Evolutionary conservation across 2,329 filamentous ascomycete species (phyloP).

Genomic region (Biscogniauxia mediterranea): DNA sequence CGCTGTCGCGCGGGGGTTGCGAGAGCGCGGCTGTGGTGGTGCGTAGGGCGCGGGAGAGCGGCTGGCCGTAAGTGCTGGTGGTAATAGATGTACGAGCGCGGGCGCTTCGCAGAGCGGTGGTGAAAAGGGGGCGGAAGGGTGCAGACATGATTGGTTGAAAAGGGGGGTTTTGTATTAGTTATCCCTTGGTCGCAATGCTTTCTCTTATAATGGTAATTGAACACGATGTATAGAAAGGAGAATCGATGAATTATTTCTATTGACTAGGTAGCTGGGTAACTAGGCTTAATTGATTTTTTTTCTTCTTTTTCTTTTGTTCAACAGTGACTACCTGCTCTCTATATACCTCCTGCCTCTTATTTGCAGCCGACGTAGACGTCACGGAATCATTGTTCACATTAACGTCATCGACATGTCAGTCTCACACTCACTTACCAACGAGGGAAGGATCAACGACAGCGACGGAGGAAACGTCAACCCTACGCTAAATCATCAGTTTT

Average conservation of each 20-base stretch:
- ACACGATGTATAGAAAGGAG: too few relatives aligned
- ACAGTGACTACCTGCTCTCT: background rate
- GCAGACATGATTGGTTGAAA: background rate
- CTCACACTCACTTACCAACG: background rate
- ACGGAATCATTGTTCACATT: slow-evolving; percentile 1
- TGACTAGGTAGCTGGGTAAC: too few relatives aligned
- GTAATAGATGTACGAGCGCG: background rate
- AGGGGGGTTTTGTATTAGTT: background rate
- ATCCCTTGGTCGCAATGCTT: background rate
- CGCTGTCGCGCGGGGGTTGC: too few relatives aligned
- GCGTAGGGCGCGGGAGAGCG: background rate
- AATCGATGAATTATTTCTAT: too few relatives aligned
- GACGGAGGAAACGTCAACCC: background rate
- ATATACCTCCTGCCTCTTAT: background rate
- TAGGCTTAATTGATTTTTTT: too few relatives aligned
- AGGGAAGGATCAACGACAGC: slow-evolving; percentile 11
- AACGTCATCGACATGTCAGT: slow-evolving; percentile 21
- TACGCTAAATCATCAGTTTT: background rate
- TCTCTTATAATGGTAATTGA: background rate
- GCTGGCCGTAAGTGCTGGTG: background rate
- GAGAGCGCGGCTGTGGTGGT: background rate
- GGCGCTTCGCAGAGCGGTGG: slow-evolving; percentile 8
- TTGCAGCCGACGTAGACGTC: slow-evolving; percentile 2
- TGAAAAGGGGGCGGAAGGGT: background rate
- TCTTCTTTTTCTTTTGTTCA: too few relatives aligned